phyloP scores from a whole-genome alignment of 2,329 filamentous ascomycete species.

The Exophiala spinifera region DNA sequence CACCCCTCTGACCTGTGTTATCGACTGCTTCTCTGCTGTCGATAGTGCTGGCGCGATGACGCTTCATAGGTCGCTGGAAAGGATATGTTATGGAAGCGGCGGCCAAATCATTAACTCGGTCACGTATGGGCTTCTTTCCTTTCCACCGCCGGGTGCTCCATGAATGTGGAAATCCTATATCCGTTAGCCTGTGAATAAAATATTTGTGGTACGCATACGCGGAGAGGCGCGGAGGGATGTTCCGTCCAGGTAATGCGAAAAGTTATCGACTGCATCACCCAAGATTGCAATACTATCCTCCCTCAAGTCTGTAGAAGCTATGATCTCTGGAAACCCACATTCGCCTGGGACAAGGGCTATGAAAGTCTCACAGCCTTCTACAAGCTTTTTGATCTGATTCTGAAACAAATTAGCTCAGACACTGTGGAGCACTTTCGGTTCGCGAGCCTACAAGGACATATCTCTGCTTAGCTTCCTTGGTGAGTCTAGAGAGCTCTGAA shows the following conservation, averaged over 20 bases:
- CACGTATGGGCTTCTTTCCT: slow-evolving; percentile 4
- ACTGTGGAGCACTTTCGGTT: not conserved
- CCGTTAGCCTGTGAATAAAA: not conserved
- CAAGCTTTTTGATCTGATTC: slow-evolving; percentile 23
- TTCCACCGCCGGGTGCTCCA: not conserved
- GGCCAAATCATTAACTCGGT: not conserved
- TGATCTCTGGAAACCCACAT: slow-evolving; percentile 13
- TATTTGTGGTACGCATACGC: not conserved
- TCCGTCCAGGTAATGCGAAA: slow-evolving; percentile 9
- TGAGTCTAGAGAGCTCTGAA: not conserved
- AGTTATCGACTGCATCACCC: slow-evolving; percentile 16
- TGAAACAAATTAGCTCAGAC: slow-evolving; percentile 3
- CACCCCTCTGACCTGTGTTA: slow-evolving; percentile 29
- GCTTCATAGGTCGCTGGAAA: slow-evolving; percentile 15
- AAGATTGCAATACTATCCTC: slow-evolving; percentile 15
- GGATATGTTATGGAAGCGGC: slow-evolving; percentile 16
- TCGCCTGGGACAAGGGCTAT: slow-evolving; percentile 17
- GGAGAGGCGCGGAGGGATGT: not conserved
- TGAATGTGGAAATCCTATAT: slow-evolving; percentile 4
- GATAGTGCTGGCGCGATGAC: slow-evolving; percentile 16
- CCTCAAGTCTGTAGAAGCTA: slow-evolving; percentile 17
- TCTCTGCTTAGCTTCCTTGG: slow-evolving; percentile 13
- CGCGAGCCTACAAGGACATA: slow-evolving; percentile 12
- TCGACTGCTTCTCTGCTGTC: slow-evolving; percentile 1
- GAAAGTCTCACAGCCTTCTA: slow-evolving; percentile 21